Evolutionary conservation across 768 basidiomycete species (phyloP).

Genomic region (Panus rudis): DNA sequence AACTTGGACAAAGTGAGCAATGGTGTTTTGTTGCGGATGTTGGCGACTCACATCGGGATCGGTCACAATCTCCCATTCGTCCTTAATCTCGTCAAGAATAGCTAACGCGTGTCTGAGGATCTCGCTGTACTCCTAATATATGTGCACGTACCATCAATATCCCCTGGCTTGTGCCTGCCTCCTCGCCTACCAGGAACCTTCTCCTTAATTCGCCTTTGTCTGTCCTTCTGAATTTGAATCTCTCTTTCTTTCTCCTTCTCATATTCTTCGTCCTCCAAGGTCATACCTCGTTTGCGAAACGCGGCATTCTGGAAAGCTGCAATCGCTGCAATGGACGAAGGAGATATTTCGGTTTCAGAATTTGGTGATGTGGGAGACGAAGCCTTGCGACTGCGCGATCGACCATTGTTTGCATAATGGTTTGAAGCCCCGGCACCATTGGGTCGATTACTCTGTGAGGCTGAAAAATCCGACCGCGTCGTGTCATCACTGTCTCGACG

Average conservation of each 20-base stretch:
- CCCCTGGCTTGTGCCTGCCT: slow-evolving; percentile 58
- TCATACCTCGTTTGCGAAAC: slow-evolving; percentile 43
- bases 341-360: slow-evolving; percentile 18
- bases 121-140: not conserved
- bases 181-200: slow-evolving; percentile 52
- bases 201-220: slow-evolving; percentile 64
- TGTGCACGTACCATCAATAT: slow-evolving; percentile 69
- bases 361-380: slow-evolving; percentile 10
- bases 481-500: slow-evolving; percentile 45
- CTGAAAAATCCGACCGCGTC: no score
- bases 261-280: slow-evolving; percentile 50
- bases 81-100: slow-evolving; percentile 77
- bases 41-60: slow-evolving; percentile 60
- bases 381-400: slow-evolving; percentile 2
- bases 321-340: slow-evolving; percentile 40
- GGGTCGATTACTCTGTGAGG: no score
- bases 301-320: slow-evolving; percentile 65
- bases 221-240: slow-evolving; percentile 53
- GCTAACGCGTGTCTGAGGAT: slow-evolving; percentile 34
- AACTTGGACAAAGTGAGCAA: slow-evolving; percentile 46
- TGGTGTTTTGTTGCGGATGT: not conserved
- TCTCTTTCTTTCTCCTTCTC: slow-evolving; percentile 54
- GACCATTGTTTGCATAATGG: slow-evolving; percentile 8
- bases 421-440: no score
- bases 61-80: slow-evolving; percentile 86